A percentile compares a stretch with the other conserved stretches of the same genome.
Conservation (phyloP, 2,329 filamentous ascomycete genomes). For the Sarocladium strictum region DNA sequence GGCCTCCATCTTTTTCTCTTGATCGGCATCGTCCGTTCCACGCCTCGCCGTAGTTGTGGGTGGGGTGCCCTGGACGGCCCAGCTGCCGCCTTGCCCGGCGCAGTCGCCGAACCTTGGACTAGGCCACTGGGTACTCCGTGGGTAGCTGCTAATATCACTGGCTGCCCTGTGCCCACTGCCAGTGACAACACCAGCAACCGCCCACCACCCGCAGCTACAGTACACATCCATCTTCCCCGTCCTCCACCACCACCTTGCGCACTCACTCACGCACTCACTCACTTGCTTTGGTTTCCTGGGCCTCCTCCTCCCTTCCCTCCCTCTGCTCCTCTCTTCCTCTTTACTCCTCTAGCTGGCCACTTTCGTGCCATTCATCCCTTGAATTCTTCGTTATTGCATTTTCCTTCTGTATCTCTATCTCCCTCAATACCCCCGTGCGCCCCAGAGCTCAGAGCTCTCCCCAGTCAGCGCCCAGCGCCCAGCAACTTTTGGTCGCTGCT, state of each 20-base stretch:
- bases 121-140: no score
- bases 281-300: slow-evolving; percentile 2
- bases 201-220: background rate
- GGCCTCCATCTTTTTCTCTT: no score
- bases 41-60: background rate
- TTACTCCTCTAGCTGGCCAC: slow-evolving; percentile 10
- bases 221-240: background rate
- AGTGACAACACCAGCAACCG: background rate
- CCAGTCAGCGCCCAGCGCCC: background rate
- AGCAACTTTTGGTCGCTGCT: slow-evolving; percentile 2
- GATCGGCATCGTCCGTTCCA: background rate
- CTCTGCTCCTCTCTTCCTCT: slow-evolving; percentile 14
- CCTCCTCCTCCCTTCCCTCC: background rate
- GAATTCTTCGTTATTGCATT: background rate
- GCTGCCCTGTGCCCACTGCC: no score
- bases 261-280: background rate
- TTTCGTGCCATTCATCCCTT: slow-evolving; percentile 14
- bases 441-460: background rate
- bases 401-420: slow-evolving; percentile 1
- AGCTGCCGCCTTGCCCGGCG: slow-evolving; percentile 8
- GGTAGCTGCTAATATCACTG: no score
- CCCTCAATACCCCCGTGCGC: background rate
- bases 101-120: background rate
- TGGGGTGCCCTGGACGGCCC: slow-evolving; percentile 5
- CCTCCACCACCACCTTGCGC: no score